Evolutionary conservation across 2,329 filamentous ascomycete species (phyloP), one percentile per base, ranked within the genome.

Genomic region (Dendrostoma leiphaemia): DNA sequence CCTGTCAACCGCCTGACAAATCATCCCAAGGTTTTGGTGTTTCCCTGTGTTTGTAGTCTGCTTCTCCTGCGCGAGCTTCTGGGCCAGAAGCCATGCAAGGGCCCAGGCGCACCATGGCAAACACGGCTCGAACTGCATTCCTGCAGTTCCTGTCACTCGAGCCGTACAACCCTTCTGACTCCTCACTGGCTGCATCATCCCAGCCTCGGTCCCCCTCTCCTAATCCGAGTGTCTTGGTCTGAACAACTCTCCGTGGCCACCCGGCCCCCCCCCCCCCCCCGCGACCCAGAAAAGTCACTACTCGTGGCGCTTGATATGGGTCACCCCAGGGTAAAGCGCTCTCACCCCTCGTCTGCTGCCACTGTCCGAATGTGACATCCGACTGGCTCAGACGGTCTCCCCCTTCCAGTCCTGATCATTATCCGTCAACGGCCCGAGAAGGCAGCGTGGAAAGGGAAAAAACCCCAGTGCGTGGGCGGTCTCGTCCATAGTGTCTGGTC

Each of bases 401-500:
- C 23, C 38, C 8, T 47, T 13, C 10, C 9, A 44, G 26, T 44
- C 12, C 19, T n/a, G 13, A 3, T 6, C 10, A n/a, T 17, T 44
- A 15, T 34, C 26, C 34, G 10, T 29, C 12, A 35, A 51, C 48
- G 53, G 49, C 19, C 53, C 43, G 44, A 53, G 32, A 48, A 35
- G 37, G 19, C 23, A 46, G 15, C 12, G 43, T 21, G 38, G 38
- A n/a, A 6, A 6, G 8, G 38, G 38, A 26, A 23, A 17, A 31
- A 24, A 21, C 17, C 44, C 31, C 44, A 21, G 38, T 26, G 31
- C 23, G 40, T 43, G 32, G 31, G 4, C 35, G 21, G 48, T 57
- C 54, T 48, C 51, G 29, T 28, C 24, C 24, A 53, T 24, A 57
- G 41, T 57, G 51, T 34, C 13, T 23, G 17, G 54, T 54, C 54